These are phyloP conservation scores for Talaromyces piceae DNA, from an alignment of 2,329 filamentous ascomycete species.

Conservation along the genomic window DNA sequence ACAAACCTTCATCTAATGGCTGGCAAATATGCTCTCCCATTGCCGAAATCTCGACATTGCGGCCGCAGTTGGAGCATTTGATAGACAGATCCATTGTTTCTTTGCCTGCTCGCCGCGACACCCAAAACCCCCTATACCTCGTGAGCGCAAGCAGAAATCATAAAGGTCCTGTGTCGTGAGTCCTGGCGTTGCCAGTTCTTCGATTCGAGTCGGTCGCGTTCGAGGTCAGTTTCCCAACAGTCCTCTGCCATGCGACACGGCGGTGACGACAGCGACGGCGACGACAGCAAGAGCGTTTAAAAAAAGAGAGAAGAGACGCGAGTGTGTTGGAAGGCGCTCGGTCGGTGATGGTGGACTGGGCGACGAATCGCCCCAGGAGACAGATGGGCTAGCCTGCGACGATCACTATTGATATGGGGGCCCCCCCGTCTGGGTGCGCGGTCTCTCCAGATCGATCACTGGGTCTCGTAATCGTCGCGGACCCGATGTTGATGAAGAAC, in stretches of 20 bases:
- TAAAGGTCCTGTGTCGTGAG: constrained; percentile 1
- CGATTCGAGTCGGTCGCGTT: constrained; percentile 2
- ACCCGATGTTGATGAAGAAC: too few relatives aligned
- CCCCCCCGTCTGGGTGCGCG: not conserved
- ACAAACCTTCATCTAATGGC: constrained; percentile 25
- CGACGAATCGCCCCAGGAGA: constrained; percentile 3
- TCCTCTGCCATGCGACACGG: constrained; percentile 1
- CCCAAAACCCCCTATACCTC: constrained; percentile 11
- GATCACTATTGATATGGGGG: constrained; percentile 4
- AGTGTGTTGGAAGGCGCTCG: not conserved
- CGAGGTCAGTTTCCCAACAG: constrained; percentile 8
- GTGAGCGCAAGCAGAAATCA: constrained; percentile 7
- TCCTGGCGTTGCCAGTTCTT: not conserved
- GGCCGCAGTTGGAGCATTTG: constrained; percentile 76
- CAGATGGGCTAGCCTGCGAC: constrained; percentile 7
- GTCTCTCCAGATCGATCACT: not conserved
- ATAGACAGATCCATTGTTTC: constrained; percentile 58
- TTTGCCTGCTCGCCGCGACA: constrained; percentile 27
- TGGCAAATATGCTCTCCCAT: constrained; percentile 79
- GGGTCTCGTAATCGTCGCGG: too few relatives aligned
- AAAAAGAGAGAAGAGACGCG: not conserved
- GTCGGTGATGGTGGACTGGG: not conserved
- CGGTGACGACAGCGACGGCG: too few relatives aligned
- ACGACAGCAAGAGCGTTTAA: not conserved
- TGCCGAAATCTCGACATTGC: constrained; percentile 71